These are phyloP conservation scores for Macadamia tetraphylla DNA, from an alignment of 164 flowering plant species.

Conservation along the genomic window DNA sequence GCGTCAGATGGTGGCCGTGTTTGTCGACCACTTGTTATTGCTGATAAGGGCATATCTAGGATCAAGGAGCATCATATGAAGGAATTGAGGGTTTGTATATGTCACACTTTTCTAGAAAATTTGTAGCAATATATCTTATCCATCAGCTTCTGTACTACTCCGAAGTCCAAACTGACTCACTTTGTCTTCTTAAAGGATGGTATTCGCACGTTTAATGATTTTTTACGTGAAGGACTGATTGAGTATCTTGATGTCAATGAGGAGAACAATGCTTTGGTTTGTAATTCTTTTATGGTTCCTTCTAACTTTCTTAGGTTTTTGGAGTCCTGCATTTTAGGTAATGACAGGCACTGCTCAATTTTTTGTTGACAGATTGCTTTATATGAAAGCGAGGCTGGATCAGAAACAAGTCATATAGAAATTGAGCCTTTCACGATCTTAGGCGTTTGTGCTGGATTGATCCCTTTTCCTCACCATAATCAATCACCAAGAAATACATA, in stretches of 20 bases:
- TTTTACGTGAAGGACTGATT: slow-evolving; percentile 78
- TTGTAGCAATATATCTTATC: neutral
- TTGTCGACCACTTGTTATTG: slow-evolving; percentile 97
- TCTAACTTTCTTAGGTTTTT: neutral
- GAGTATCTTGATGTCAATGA: slow-evolving; percentile 99
- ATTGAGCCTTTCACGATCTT: slow-evolving; percentile 95
- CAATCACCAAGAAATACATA: slow-evolving; percentile 99
- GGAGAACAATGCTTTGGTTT: slow-evolving; percentile 94
- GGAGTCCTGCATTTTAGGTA: neutral
- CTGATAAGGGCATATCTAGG: slow-evolving; percentile 85
- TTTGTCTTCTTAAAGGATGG: slow-evolving; percentile 58
- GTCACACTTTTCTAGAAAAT: neutral
- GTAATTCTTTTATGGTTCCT: slow-evolving; percentile 14
- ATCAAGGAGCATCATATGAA: slow-evolving; percentile 88
- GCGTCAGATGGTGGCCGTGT: slow-evolving; percentile 99
- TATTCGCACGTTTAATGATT: slow-evolving; percentile 73
- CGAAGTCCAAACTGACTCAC: neutral
- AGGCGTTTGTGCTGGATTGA: slow-evolving; percentile 89
- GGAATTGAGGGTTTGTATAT: slow-evolving; percentile 57
- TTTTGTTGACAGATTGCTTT: slow-evolving; percentile 62
- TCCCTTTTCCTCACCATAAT: slow-evolving; percentile 95
- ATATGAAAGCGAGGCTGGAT: slow-evolving; percentile 68
- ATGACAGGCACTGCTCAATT: neutral
- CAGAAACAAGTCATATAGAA: slow-evolving; percentile 86
- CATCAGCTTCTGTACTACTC: neutral